Percentiles rank a stretch among this genome's conserved stretches.
phyloP scores from a whole-genome alignment of 768 basidiomycete species.

The Brasilioporus rufonigricans region DNA sequence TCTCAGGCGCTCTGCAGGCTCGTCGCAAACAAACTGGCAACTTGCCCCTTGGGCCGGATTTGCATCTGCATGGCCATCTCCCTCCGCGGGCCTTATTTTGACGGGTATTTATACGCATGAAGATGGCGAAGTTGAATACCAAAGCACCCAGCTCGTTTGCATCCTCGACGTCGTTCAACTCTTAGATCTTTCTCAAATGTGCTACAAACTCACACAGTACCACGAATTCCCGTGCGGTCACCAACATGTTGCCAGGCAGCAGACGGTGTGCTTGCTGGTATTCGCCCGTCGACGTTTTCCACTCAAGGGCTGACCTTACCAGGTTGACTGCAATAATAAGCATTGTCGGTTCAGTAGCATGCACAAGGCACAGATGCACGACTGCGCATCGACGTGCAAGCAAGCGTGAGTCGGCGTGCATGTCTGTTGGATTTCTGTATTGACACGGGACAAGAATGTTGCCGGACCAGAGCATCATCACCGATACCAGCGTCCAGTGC shows the following conservation, averaged over 20 bases:
- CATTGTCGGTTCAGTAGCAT: conserved; percentile 40
- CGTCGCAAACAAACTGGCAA: not conserved
- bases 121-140: not conserved
- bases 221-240: conserved; percentile 36
- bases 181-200: conserved; percentile 25
- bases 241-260: conserved; percentile 25
- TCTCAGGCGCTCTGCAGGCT: conserved; percentile 13
- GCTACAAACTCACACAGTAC: conserved; percentile 33
- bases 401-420: conserved; percentile 33
- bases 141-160: conserved; percentile 5
- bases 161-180: not conserved
- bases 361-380: conserved; percentile 34
- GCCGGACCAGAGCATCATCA: conserved; percentile 30
- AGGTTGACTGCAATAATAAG: conserved; percentile 50
- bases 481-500: conserved; percentile 15
- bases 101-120: conserved; percentile 23
- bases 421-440: not conserved
- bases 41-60: not conserved
- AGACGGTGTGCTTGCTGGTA: conserved; percentile 30
- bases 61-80: conserved; percentile 2
- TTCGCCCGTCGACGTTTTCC: not conserved
- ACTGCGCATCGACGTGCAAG: conserved; percentile 37
- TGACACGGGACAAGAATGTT: conserved; percentile 23
- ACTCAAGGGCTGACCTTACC: not conserved
- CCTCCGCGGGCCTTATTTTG: conserved; percentile 3